Evolutionary conservation across 805 yeast species (phyloP).

Genomic region (Candida ulmi): DNA sequence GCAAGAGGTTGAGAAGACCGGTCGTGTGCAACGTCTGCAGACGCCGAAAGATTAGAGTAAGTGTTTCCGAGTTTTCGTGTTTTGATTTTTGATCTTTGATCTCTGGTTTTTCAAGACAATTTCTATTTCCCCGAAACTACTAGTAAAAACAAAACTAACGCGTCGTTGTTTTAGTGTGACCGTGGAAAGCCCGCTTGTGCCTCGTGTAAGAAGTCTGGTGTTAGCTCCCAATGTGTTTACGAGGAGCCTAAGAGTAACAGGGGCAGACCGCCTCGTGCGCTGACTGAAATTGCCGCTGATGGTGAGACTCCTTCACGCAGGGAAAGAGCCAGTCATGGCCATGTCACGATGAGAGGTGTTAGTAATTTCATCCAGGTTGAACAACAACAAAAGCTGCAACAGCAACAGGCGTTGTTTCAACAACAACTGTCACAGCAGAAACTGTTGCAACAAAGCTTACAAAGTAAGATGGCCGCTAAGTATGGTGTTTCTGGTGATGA

Average conservation of each 20-base stretch:
- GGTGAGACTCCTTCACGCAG: background rate
- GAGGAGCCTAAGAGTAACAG: no score
- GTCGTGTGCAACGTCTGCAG: slow-evolving; percentile 26
- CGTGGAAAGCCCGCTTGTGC: slow-evolving; percentile 22
- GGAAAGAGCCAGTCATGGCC: background rate
- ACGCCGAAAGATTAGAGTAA: slow-evolving; percentile 24
- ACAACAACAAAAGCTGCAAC: slow-evolving; percentile 10
- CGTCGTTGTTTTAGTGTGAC: slow-evolving; percentile 19
- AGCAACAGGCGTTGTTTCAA: slow-evolving; percentile 16
- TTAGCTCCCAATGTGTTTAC: slow-evolving; percentile 20
- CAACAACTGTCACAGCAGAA: slow-evolving; percentile 14
- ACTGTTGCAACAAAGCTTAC: slow-evolving; percentile 11
- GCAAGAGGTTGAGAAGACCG: slow-evolving; percentile 19
- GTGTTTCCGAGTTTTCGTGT: slow-evolving; percentile 6
- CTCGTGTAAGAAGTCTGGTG: slow-evolving; percentile 21
- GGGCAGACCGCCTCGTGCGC: no score
- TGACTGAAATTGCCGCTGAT: background rate
- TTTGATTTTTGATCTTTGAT: background rate
- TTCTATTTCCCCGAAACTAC: slow-evolving; percentile 3
- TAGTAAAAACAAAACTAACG: slow-evolving; percentile 1
- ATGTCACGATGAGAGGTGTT: slow-evolving; percentile 1
- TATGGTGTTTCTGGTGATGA: slow-evolving; percentile 15
- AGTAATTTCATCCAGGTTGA: slow-evolving; percentile 1
- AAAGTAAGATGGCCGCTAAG: slow-evolving; percentile 17
- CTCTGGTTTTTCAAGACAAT: slow-evolving; percentile 7